Evolutionary conservation across 108 stramenopile species (phyloP), one percentile per base, ranked within the genome.

Genomic region (Fragilariopsis cylindrus): DNA sequence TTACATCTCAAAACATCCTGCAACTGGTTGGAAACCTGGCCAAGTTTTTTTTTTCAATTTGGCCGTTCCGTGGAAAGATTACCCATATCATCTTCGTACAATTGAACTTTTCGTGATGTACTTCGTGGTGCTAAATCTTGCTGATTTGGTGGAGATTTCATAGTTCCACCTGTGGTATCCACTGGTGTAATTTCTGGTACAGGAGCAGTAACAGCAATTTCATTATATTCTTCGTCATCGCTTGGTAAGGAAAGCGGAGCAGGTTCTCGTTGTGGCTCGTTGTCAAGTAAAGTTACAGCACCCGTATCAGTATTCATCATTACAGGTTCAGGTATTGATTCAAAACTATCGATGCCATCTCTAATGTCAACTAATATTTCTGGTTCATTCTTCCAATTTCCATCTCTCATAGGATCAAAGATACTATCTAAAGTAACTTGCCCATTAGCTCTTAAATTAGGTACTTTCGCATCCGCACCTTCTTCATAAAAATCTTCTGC

Each of bases 401-500:
- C 30, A 30, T 30, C 30, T 65, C 81, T 83, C 67, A 94, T 74
- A 19, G 90, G 88, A 60, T 70, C 88, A 70, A 94, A 94, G 58
- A 94, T 94, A 71, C 73, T 77, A 39, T 83, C 85, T 41, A 94
- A 74, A 18, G 79, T 88, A 13, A 94, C 91, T 16, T 67, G 62
- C 3, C 84, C 81, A 43, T 76, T 76, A 57, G 82, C 86, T 62
- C 80, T 85, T n/a, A 95, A 75, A 45, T 95, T 89, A 3, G 90
- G 92, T 1, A 95, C 86, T 67, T 88, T 92, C 12, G 92, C 94
- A 72, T 88, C 88, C 46, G 85, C 85, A 13, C 94, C 94, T 19
- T 86, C 69, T 4, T 76, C 89, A 82, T 92, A 95, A 71, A 95
- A 95, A 69, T 95, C 90, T 69, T 87, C 89, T 18, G 69, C 66